Evolutionary conservation across 768 basidiomycete genomes (phyloP).

Genomic region (Auriculariales sp.): DNA sequence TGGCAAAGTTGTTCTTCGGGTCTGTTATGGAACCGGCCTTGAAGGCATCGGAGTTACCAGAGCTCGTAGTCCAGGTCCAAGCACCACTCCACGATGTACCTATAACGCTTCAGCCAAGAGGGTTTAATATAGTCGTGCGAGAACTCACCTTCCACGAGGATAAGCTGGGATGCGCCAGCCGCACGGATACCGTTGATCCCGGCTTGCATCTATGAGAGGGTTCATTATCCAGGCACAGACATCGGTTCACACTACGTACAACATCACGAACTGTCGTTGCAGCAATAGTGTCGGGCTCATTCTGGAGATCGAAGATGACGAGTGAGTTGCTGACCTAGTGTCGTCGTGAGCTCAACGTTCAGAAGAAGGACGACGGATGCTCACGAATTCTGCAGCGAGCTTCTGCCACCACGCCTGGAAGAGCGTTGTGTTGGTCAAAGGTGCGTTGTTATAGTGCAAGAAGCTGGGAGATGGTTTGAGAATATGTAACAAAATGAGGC

Average conservation of each 20-base stretch:
- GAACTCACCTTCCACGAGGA: constrained; percentile 25
- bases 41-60: constrained; percentile 42
- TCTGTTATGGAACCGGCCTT: constrained; percentile 37
- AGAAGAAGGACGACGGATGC: constrained; percentile 7
- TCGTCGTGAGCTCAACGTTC: no score
- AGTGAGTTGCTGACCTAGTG: constrained; percentile 22
- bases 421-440: constrained; percentile 34
- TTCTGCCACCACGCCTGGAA: constrained; percentile 37
- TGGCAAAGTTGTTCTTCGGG: constrained; percentile 46
- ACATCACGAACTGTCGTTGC: constrained; percentile 27
- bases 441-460: constrained; percentile 40
- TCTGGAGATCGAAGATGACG: constrained; percentile 44
- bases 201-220: constrained; percentile 33
- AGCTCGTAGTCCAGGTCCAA: constrained; percentile 34
- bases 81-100: constrained; percentile 6
- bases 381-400: constrained; percentile 38
- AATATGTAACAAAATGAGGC: not conserved
- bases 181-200: constrained; percentile 51
- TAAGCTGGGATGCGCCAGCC: constrained; percentile 34
- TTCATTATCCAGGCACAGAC: constrained; percentile 2
- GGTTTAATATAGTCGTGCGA: constrained; percentile 32
- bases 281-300: constrained; percentile 49
- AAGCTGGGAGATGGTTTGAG: constrained; percentile 41
- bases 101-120: not conserved
- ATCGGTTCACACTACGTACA: constrained; percentile 24